Evolutionary conservation across 2,329 filamentous ascomycete genomes (phyloP), one percentile per base, ranked within the genome.

Genomic region (Penicillium brasilianum): DNA sequence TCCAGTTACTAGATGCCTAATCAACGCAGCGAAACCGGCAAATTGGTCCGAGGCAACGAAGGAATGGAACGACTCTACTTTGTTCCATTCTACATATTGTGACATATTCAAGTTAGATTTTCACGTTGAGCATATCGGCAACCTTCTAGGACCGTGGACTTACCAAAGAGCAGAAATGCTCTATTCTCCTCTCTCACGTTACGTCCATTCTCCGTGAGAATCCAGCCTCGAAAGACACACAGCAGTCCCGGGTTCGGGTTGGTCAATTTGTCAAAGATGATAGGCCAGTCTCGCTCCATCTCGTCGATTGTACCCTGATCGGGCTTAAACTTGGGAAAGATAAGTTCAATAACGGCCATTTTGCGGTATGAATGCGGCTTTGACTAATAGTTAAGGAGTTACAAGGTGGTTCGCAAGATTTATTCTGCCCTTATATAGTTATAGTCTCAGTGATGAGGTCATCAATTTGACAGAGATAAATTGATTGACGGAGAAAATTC

Each of bases 321-420:
- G 13, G 57, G 48, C 8, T 58, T 64, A 25, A 64, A 3, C 5
- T 44, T 13, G 8, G 59, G 59, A n/a, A 62, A 60, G 5, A 53
- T 39, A 11, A 53, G 54, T 46, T 64, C 62, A 9, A 57, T 62
- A 41, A 62, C 41, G 14, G 62, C 59, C 62, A 64, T 61, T 50
- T 43, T 50, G 14, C 8, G 4, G 46, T 16, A 14, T 37, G 13
- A 53, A 28, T 34, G 9, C 11, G 20, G 13, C 34, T 9, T 36
- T 54, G 18, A 34, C 0, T 18, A 25, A n/a, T 10, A 39, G 18
- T 10, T n/a, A 6, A 28, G 25, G 36, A 30, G n/a, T 34, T 4
- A 39, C 16, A 22, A 28, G 22, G 16, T 25, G 28, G 4, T 20
- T 22, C 6, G 18, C 11, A 20, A 18, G 3, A 25, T n/a, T 37